Percentiles rank a stretch among this genome's conserved stretches.
These are phyloP conservation scores for Chernovozyma aurita DNA, from an alignment of 1,139 yeast genomes.

Conservation along the genomic window DNA sequence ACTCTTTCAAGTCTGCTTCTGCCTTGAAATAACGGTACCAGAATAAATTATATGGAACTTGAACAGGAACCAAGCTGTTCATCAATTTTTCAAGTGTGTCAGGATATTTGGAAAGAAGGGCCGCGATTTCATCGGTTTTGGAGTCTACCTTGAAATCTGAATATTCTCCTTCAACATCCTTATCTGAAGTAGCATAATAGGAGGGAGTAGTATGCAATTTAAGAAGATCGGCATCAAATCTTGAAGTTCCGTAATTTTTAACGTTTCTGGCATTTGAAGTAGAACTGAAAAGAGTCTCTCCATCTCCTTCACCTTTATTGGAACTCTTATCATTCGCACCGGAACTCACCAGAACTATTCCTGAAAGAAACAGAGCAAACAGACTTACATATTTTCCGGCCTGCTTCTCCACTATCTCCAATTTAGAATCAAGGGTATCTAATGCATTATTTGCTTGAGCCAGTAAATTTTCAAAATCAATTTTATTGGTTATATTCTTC, in stretches of 20 bases:
- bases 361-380: slow-evolving; percentile 56
- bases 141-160: slow-evolving; percentile 40
- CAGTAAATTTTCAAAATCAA: slow-evolving; percentile 7
- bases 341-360: slow-evolving; percentile 42
- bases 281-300: slow-evolving; percentile 21
- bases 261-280: slow-evolving; percentile 16
- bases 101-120: slow-evolving; percentile 44
- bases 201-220: slow-evolving; percentile 34
- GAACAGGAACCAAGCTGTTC: slow-evolving; percentile 64
- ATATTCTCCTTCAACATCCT: slow-evolving; percentile 9
- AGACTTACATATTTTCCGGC: slow-evolving; percentile 58
- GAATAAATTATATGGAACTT: slow-evolving; percentile 56
- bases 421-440: slow-evolving; percentile 61
- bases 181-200: slow-evolving; percentile 10
- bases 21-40: slow-evolving; percentile 72
- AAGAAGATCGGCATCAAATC: slow-evolving; percentile 39
- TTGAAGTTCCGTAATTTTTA: slow-evolving; percentile 35
- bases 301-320: slow-evolving; percentile 7
- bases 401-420: slow-evolving; percentile 61
- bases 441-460: slow-evolving; percentile 53
- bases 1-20: slow-evolving; percentile 51
- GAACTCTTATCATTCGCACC: slow-evolving; percentile 8
- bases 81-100: slow-evolving; percentile 50
- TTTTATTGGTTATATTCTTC: slow-evolving; percentile 15
- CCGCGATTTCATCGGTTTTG: slow-evolving; percentile 51